Evolutionary conservation across 2,329 filamentous ascomycete genomes (phyloP).

Genomic region (Stemphylium beticola): DNA sequence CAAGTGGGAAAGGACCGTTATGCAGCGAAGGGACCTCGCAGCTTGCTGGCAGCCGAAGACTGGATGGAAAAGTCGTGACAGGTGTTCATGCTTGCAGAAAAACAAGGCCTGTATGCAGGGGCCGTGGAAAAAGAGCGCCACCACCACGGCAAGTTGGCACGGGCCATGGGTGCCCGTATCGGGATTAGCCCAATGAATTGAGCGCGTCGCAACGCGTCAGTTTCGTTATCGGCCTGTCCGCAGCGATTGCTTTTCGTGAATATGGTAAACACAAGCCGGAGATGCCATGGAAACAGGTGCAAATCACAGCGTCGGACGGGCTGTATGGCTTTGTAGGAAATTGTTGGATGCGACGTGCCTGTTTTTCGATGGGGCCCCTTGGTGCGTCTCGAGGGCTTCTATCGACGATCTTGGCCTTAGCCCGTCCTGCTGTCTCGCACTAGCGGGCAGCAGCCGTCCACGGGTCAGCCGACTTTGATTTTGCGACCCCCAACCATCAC

Average conservation of each 20-base stretch:
- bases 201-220: slow-evolving; percentile 31
- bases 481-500: slow-evolving; percentile 25
- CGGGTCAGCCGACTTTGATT: slow-evolving; percentile 19
- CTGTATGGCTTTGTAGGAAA: slow-evolving; percentile 5
- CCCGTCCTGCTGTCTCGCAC: slow-evolving; percentile 13
- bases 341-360: slow-evolving; percentile 10
- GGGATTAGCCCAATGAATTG: slow-evolving; percentile 11
- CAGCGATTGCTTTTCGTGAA: slow-evolving; percentile 13
- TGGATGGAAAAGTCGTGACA: slow-evolving; percentile 34
- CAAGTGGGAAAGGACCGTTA: slow-evolving; percentile 9
- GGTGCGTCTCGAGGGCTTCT: slow-evolving; percentile 18
- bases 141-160: slow-evolving; percentile 13
- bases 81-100: slow-evolving; percentile 33
- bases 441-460: slow-evolving; percentile 17
- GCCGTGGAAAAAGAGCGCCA: slow-evolving; percentile 11
- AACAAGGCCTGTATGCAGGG: slow-evolving; percentile 28
- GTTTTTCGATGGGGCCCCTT: slow-evolving; percentile 8
- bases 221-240: slow-evolving; percentile 16
- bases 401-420: slow-evolving; percentile 17
- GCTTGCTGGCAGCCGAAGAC: slow-evolving; percentile 21
- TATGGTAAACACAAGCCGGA: slow-evolving; percentile 4
- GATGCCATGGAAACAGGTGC: slow-evolving; percentile 10
- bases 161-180: slow-evolving; percentile 10
- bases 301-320: background rate
- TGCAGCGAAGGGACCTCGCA: slow-evolving; percentile 7